phyloP scores from a whole-genome alignment of 2,329 filamentous ascomycete genomes.

The Atkinsonella hypoxylon region DNA sequence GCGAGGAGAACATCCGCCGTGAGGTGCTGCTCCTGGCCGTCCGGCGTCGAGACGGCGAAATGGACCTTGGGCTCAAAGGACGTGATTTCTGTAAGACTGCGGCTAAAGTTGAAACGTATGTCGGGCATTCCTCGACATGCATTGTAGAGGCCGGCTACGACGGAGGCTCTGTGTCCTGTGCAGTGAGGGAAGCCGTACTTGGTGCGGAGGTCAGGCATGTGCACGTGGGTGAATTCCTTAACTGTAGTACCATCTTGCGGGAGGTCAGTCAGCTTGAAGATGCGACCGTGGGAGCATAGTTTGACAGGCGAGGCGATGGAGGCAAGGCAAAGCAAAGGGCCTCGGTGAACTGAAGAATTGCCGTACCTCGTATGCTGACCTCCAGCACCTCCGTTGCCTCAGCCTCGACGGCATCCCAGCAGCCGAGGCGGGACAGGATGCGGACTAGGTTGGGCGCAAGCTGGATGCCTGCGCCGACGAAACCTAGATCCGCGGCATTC shows the following conservation, averaged over 20 bases:
- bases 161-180: constrained; percentile 63
- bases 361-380: not conserved
- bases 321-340: not conserved
- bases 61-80: constrained; percentile 12
- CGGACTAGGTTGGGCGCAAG: constrained; percentile 71
- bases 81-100: constrained; percentile 24
- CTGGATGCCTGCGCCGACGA: constrained; percentile 76
- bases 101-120: constrained; percentile 59
- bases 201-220: constrained; percentile 52
- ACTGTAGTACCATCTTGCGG: not conserved
- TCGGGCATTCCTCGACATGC: constrained; percentile 52
- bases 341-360: not conserved
- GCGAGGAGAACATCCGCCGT: constrained; percentile 14
- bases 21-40: not conserved
- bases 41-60: constrained; percentile 29
- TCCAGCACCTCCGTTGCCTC: constrained; percentile 31
- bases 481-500: constrained; percentile 59
- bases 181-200: constrained; percentile 68
- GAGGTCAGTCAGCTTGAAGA: not conserved
- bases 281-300: too few species aligned
- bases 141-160: constrained; percentile 57
- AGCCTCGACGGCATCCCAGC: constrained; percentile 39
- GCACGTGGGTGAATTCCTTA: constrained; percentile 55
- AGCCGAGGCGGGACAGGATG: constrained; percentile 61
- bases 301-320: not conserved